Percentiles rank a stretch among this genome's conserved stretches.
Conservation (phyloP, 169 alveolate species). For the Plasmodium reichenowi region DNA sequence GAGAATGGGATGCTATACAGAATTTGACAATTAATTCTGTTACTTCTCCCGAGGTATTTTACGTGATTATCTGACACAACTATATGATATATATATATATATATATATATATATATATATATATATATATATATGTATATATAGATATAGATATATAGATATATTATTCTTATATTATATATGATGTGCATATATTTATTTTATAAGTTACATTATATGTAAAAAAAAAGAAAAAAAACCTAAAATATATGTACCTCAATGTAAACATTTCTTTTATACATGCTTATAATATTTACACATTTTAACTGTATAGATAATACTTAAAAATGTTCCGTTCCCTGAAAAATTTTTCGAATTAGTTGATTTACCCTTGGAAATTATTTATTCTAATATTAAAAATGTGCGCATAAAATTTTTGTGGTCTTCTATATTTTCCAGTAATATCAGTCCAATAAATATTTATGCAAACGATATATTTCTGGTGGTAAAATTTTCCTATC, state of each 20-base stretch:
- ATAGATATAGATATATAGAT: too few species aligned
- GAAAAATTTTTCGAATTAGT: constrained; percentile 87
- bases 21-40: constrained; percentile 83
- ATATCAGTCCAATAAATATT: constrained; percentile 77
- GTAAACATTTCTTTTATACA: background rate
- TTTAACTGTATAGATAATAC: constrained; percentile 61
- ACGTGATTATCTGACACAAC: background rate
- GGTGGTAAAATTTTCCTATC: constrained; percentile 81
- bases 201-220: background rate
- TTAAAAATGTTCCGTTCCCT: constrained; percentile 87
- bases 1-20: constrained; percentile 86
- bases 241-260: background rate
- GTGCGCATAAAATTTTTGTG: constrained; percentile 84
- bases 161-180: background rate
- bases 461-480: constrained; percentile 79
- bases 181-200: background rate
- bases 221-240: background rate
- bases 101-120: background rate
- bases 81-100: background rate
- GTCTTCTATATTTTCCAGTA: constrained; percentile 81
- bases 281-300: too few species aligned
- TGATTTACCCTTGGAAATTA: constrained; percentile 86
- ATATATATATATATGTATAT: background rate
- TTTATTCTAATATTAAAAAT: constrained; percentile 84
- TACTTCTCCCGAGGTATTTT: constrained; percentile 81